A percentile compares a stretch with the other conserved stretches of the same genome.
Conservation (phyloP, 1,139 yeast species). For the Trichomonascaceae sp. region DNA sequence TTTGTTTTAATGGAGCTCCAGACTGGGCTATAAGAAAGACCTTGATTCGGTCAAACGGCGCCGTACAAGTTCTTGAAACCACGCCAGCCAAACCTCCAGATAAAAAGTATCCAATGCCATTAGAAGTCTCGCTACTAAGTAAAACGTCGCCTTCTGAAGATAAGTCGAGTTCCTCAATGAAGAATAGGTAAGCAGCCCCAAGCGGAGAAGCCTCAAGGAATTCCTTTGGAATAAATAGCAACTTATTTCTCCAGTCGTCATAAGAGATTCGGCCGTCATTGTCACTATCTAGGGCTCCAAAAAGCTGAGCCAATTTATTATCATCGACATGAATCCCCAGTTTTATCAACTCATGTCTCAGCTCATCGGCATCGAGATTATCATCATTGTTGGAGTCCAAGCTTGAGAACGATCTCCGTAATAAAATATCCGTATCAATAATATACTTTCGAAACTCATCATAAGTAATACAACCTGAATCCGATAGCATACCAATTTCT, state of each 20-base stretch:
- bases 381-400: conserved; percentile 80
- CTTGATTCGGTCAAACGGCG: conserved; percentile 92
- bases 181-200: conserved; percentile 76
- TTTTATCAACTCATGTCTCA: conserved; percentile 53
- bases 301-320: conserved; percentile 52
- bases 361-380: conserved; percentile 56
- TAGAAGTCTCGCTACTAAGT: conserved; percentile 66
- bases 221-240: conserved; percentile 71
- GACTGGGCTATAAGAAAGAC: conserved; percentile 91
- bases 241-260: conserved; percentile 79
- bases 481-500: conserved; percentile 45
- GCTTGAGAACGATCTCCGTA: conserved; percentile 59
- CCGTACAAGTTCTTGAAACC: conserved; percentile 93
- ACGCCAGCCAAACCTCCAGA: conserved; percentile 98
- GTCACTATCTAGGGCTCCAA: conserved; percentile 53
- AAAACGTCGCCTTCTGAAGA: conserved; percentile 91
- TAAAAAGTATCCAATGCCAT: conserved; percentile 82
- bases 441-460: conserved; percentile 59
- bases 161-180: conserved; percentile 74
- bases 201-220: conserved; percentile 53
- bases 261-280: conserved; percentile 68
- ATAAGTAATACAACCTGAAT: conserved; percentile 52
- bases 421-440: conserved; percentile 59
- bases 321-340: conserved; percentile 51
- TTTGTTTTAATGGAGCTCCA: conserved; percentile 35